Percentiles rank a stretch among this genome's conserved stretches.
phyloP scores from a whole-genome alignment of 2,329 filamentous ascomycete genomes.

The Epichloe aotearoae region DNA sequence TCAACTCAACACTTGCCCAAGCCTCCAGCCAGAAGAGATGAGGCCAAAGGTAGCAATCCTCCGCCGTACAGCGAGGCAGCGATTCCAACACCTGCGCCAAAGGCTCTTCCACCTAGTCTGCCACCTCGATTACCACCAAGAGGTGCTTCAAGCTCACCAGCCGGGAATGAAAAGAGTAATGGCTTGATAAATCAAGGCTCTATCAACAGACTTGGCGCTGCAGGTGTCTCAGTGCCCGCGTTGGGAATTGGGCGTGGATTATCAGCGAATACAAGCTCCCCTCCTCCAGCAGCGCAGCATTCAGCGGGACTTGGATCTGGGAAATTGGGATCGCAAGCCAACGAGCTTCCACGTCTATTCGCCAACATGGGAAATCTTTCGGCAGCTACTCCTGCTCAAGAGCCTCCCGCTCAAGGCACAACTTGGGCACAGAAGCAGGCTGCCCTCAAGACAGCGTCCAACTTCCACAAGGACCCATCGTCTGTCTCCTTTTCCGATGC shows the following conservation, averaged over 20 bases:
- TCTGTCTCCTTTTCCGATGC: slow-evolving; percentile 48
- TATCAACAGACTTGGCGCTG: slow-evolving; percentile 51
- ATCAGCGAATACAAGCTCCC: slow-evolving; percentile 16
- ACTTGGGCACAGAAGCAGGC: slow-evolving; percentile 53
- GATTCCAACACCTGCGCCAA: not conserved
- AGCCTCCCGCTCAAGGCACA: slow-evolving; percentile 34
- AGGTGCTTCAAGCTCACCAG: slow-evolving; percentile 7
- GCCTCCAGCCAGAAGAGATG: slow-evolving; percentile 47
- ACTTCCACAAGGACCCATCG: slow-evolving; percentile 46
- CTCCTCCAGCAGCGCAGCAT: slow-evolving; percentile 13
- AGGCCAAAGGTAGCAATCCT: slow-evolving; percentile 20
- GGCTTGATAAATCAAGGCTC: slow-evolving; percentile 40
- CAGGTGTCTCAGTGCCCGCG: slow-evolving; percentile 66
- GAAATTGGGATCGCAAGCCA: slow-evolving; percentile 32
- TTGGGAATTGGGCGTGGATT: slow-evolving; percentile 51
- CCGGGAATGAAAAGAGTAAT: not conserved
- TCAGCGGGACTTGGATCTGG: slow-evolving; percentile 8
- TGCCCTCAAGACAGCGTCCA: slow-evolving; percentile 46
- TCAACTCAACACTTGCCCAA: slow-evolving; percentile 55
- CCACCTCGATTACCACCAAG: slow-evolving; percentile 29
- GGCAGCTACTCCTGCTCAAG: slow-evolving; percentile 9
- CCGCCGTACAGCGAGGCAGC: slow-evolving; percentile 16
- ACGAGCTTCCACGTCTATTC: slow-evolving; percentile 57
- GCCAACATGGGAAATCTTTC: slow-evolving; percentile 33
- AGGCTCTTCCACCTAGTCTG: slow-evolving; percentile 37